These are phyloP conservation scores for Sextonia rubra DNA, from an alignment of 164 flowering plant genomes.

Conservation along the genomic window DNA sequence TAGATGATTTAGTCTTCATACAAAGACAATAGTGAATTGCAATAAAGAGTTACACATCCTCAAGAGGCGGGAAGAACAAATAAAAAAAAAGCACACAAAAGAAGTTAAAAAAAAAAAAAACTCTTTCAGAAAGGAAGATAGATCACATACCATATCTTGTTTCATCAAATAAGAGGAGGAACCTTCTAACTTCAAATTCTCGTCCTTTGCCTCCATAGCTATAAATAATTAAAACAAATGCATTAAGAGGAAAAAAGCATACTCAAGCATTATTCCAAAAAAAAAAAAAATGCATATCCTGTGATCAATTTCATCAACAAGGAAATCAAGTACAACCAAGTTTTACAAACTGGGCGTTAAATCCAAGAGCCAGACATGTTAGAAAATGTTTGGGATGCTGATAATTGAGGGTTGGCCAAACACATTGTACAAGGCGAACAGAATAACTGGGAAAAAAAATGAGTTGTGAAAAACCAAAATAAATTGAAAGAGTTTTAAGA, in stretches of 20 bases:
- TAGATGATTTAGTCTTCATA: not conserved
- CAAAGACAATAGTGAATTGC: not conserved
- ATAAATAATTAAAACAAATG: not conserved
- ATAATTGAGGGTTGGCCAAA: too few relatives aligned
- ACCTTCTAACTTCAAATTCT: not conserved
- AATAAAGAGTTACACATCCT: not conserved
- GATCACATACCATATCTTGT: constrained; percentile 1
- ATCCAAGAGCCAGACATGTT: not conserved
- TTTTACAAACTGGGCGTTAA: not conserved
- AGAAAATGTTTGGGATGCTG: not conserved
- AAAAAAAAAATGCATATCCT: too few relatives aligned
- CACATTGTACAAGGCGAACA: too few relatives aligned
- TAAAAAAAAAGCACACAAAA: not conserved
- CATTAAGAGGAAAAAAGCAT: too few relatives aligned
- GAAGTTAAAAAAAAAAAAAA: not conserved
- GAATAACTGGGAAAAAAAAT: too few relatives aligned
- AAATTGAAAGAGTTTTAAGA: too few relatives aligned
- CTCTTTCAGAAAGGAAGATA: not conserved
- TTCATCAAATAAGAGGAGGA: not conserved
- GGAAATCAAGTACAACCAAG: too few relatives aligned
- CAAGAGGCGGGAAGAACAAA: not conserved
- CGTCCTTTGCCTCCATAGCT: not conserved
- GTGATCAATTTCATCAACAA: too few relatives aligned
- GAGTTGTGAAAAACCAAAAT: too few relatives aligned
- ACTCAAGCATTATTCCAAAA: too few relatives aligned